These are phyloP conservation scores for Brassica nigra DNA, from an alignment of 345 rosid species.

Conservation along the genomic window DNA sequence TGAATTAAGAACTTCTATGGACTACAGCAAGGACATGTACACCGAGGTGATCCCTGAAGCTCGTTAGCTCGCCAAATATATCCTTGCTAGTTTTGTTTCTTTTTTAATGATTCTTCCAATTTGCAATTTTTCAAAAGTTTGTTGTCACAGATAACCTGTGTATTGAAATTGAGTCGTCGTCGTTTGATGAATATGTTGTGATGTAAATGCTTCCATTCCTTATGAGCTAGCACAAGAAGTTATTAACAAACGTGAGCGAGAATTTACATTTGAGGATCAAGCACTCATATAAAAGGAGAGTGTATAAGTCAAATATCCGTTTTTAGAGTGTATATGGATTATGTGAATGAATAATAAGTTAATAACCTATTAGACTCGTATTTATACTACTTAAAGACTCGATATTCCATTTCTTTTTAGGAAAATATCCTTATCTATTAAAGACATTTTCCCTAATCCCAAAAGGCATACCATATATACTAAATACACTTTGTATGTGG, in stretches of 20 bases:
- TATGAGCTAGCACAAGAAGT: not conserved
- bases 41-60: constrained; percentile 24
- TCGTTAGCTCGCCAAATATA: constrained; percentile 15
- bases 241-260: not conserved
- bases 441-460: too few species aligned
- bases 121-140: not conserved
- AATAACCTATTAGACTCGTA: too few species aligned
- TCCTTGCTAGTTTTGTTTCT: not conserved
- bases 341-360: too few species aligned
- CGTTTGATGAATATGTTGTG: not conserved
- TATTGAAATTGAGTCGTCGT: not conserved
- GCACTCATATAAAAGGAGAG: too few species aligned
- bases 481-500: too few species aligned
- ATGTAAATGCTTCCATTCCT: not conserved
- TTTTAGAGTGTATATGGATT: too few species aligned
- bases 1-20: constrained; percentile 7
- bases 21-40: not conserved
- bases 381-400: too few species aligned
- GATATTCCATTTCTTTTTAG: too few species aligned
- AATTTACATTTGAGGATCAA: not conserved
- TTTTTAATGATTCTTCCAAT: not conserved
- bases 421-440: too few species aligned
- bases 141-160: not conserved
- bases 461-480: too few species aligned
- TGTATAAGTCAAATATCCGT: too few species aligned